These are phyloP conservation scores for Batrachochytrium dendrobatidis DNA, from an alignment of 371 early-diverging fungal genomes.

Conservation along the genomic window DNA sequence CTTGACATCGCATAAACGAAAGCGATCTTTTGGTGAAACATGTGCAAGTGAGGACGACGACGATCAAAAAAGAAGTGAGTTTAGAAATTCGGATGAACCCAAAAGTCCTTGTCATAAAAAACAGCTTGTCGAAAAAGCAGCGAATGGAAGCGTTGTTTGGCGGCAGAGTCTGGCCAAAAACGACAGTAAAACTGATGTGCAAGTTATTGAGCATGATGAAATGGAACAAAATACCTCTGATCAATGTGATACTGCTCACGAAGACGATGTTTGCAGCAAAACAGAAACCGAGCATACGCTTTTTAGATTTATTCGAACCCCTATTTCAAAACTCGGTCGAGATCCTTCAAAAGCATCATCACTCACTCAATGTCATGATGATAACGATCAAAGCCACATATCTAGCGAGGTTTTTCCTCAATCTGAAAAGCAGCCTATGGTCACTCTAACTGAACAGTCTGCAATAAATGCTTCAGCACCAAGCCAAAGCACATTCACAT, in stretches of 20 bases:
- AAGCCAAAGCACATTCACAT: not conserved
- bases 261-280: not conserved
- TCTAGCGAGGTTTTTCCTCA: not conserved
- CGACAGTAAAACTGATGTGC: not conserved
- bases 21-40: slow-evolving; percentile 7
- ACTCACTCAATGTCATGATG: not conserved
- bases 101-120: too few relatives aligned
- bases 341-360: not conserved
- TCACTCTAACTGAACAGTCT: not conserved
- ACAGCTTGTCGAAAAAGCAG: too few relatives aligned
- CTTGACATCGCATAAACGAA: not conserved
- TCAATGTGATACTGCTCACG: not conserved
- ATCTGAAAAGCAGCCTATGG: not conserved
- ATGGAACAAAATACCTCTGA: not conserved
- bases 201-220: not conserved
- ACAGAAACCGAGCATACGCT: not conserved
- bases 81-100: not conserved
- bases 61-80: not conserved
- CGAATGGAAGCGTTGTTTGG: too few relatives aligned
- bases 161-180: too few relatives aligned
- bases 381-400: not conserved
- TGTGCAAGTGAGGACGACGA: not conserved
- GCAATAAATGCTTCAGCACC: not conserved
- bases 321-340: slow-evolving; percentile 5
- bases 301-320: not conserved